phyloP scores from a whole-genome alignment of 2,329 filamentous ascomycete species.

The Neonectria hederae region DNA sequence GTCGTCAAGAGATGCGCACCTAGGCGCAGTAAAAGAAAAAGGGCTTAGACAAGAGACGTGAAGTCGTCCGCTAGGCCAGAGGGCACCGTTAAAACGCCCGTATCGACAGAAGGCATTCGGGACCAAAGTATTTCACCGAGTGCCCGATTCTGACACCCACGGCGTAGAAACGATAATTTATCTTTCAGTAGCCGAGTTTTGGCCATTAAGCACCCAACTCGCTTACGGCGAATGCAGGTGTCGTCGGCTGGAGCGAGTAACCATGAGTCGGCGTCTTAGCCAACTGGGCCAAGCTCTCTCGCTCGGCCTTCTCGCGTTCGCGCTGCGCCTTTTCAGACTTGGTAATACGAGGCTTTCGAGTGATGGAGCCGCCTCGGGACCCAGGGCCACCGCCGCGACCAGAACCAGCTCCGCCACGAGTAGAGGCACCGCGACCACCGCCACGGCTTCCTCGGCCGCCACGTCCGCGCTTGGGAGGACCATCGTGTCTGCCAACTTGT shows the following conservation, averaged over 20 bases:
- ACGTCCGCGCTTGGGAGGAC: constrained; percentile 74
- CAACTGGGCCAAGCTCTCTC: constrained; percentile 63
- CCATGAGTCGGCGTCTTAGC: constrained; percentile 50
- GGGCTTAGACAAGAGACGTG: background rate
- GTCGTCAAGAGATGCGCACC: constrained; percentile 1
- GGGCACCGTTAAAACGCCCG: background rate
- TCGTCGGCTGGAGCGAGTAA: constrained; percentile 51
- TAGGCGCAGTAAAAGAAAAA: background rate
- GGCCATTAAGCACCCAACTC: constrained; percentile 46
- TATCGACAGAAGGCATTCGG: background rate
- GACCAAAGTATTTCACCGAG: background rate
- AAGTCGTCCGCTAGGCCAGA: background rate
- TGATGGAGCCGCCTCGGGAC: constrained; percentile 78
- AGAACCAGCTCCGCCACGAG: constrained; percentile 59
- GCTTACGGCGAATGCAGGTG: constrained; percentile 50
- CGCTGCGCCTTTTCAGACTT: constrained; percentile 86
- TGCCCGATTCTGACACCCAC: background rate
- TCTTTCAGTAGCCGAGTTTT: background rate
- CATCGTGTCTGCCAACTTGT: constrained; percentile 69
- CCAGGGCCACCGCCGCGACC: constrained; percentile 67
- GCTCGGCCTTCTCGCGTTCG: constrained; percentile 82
- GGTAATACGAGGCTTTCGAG: constrained; percentile 84
- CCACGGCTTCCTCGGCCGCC: constrained; percentile 61
- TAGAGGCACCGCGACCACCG: constrained; percentile 69
- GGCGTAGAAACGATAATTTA: background rate